Percentiles rank a stretch among this genome's conserved stretches.
Evolutionary conservation across 768 basidiomycete genomes (phyloP).

Genomic region (Boletus sensibilis): DNA sequence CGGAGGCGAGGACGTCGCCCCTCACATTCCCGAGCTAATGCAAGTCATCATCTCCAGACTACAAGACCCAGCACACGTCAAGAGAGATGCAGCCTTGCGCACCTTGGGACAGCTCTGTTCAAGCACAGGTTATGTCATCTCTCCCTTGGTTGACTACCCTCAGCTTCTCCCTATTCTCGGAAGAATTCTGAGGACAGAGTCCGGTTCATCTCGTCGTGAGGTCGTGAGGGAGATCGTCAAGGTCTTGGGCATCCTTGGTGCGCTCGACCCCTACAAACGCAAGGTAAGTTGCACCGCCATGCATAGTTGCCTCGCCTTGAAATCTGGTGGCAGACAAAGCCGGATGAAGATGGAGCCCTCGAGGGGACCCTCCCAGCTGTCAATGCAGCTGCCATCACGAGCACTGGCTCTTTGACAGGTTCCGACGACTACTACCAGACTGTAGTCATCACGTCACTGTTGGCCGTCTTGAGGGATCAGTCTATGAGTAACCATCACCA

Average conservation of each 20-base stretch:
- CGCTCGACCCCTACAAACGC: constrained; percentile 91
- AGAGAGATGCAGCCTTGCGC: constrained; percentile 91
- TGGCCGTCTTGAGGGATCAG: constrained; percentile 86
- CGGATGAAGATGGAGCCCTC: constrained; percentile 59
- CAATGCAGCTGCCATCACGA: constrained; percentile 67
- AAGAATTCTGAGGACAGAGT: constrained; percentile 82
- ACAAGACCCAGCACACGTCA: constrained; percentile 83
- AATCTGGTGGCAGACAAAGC: constrained; percentile 43
- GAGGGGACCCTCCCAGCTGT: constrained; percentile 62
- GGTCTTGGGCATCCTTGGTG: constrained; percentile 93
- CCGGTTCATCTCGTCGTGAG: constrained; percentile 72
- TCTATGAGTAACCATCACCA: constrained; percentile 85
- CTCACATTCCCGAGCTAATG: constrained; percentile 86
- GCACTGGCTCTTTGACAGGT: constrained; percentile 56
- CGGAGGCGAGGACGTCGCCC: constrained; percentile 87
- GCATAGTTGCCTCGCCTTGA: constrained; percentile 2
- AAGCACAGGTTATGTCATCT: constrained; percentile 92
- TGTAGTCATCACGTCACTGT: constrained; percentile 85
- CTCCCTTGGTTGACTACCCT: constrained; percentile 88
- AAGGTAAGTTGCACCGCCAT: constrained; percentile 55
- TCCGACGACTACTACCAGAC: constrained; percentile 98
- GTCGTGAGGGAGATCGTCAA: constrained; percentile 93
- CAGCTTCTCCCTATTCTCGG: constrained; percentile 84
- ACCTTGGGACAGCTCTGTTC: constrained; percentile 95
- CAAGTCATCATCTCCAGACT: constrained; percentile 84